A percentile compares a stretch with the other conserved stretches of the same genome.
Conservation (phyloP, 768 basidiomycete genomes). For the Amanita fuliginea region DNA sequence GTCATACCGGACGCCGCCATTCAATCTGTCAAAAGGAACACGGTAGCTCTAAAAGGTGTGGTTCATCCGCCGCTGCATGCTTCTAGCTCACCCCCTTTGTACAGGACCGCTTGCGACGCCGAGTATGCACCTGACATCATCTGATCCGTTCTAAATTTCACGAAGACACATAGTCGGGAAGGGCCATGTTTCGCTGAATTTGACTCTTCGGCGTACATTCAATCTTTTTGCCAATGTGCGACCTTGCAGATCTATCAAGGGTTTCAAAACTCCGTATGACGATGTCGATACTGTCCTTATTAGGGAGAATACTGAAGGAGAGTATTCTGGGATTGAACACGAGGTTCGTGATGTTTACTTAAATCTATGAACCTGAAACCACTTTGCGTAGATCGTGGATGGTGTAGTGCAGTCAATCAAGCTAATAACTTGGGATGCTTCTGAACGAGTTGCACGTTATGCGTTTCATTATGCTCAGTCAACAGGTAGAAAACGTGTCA, state of each 20-base stretch:
- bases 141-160: neutral
- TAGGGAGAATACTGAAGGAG: slow-evolving; percentile 99
- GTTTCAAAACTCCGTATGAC: slow-evolving; percentile 97
- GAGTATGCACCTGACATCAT: slow-evolving; percentile 41
- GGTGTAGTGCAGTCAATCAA: slow-evolving; percentile 99
- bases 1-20: slow-evolving; percentile 93
- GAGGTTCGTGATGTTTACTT: slow-evolving; percentile 44
- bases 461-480: slow-evolving; percentile 96
- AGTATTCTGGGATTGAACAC: slow-evolving; percentile 99
- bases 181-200: slow-evolving; percentile 95
- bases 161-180: slow-evolving; percentile 65
- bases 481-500: slow-evolving; percentile 82
- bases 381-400: slow-evolving; percentile 63
- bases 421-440: slow-evolving; percentile 97
- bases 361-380: slow-evolving; percentile 5
- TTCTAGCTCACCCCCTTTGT: neutral
- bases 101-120: slow-evolving; percentile 93
- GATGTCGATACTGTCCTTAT: slow-evolving; percentile 97
- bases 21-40: slow-evolving; percentile 88
- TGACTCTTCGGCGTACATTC: slow-evolving; percentile 95
- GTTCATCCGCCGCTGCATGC: neutral
- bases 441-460: slow-evolving; percentile 96
- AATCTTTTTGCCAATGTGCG: slow-evolving; percentile 98
- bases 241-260: slow-evolving; percentile 90
- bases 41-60: slow-evolving; percentile 92